These are phyloP conservation scores for Mucor saturninus DNA, from an alignment of 371 early-diverging fungal genomes.

Conservation along the genomic window DNA sequence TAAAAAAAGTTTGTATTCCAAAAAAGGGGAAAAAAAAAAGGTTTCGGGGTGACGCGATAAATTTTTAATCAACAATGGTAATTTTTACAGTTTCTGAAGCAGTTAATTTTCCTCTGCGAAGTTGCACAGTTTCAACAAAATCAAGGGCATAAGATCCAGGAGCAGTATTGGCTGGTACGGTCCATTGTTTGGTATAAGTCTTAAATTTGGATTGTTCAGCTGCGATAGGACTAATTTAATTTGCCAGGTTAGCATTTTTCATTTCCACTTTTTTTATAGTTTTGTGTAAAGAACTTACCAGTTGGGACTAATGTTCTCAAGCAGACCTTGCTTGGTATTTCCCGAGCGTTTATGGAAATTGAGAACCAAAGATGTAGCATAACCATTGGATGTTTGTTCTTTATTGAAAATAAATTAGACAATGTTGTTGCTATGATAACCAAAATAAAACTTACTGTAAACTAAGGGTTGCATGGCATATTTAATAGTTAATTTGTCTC, in stretches of 20 bases:
- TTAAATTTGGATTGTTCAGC: constrained; percentile 39
- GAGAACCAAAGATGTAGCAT: constrained; percentile 23
- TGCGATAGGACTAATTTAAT: constrained; percentile 37
- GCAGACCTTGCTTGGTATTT: constrained; percentile 15
- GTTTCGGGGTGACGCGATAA: no score
- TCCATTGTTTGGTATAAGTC: constrained; percentile 53
- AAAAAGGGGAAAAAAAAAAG: background rate
- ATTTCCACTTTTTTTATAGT: background rate
- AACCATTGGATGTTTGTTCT: constrained; percentile 31
- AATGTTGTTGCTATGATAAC: background rate
- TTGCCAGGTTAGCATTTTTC: no score
- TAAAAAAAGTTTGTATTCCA: constrained; percentile 8
- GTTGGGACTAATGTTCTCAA: constrained; percentile 10
- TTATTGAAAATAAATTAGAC: background rate
- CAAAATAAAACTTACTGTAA: constrained; percentile 24
- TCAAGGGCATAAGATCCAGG: constrained; percentile 63
- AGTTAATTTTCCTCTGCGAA: constrained; percentile 41
- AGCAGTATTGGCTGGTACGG: constrained; percentile 52
- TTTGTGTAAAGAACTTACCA: constrained; percentile 10
- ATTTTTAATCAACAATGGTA: constrained; percentile 39
- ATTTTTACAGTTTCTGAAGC: constrained; percentile 48
- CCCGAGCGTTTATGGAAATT: constrained; percentile 35
- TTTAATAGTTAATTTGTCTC: constrained; percentile 35
- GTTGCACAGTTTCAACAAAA: constrained; percentile 42
- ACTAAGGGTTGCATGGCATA: constrained; percentile 53